A percentile compares a stretch with the other conserved stretches of the same genome.
Evolutionary conservation across 768 basidiomycete genomes (phyloP).

Genomic region (Pleurotus giganteus): DNA sequence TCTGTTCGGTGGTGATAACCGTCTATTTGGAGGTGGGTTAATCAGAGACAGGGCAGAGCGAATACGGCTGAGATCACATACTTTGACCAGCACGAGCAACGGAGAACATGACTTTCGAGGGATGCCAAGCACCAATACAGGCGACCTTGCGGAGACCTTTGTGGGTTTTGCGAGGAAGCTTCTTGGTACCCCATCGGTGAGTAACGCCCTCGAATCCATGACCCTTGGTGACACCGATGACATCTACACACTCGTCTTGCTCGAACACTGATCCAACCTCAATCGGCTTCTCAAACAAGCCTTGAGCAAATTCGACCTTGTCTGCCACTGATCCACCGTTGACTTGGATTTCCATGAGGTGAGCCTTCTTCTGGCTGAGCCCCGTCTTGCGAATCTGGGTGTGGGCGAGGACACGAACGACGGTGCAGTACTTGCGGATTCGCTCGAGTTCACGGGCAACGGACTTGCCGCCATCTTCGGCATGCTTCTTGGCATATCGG

Average conservation of each 20-base stretch:
- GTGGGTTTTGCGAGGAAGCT: conserved; percentile 98
- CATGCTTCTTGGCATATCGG: conserved; percentile 99
- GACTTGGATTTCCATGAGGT: conserved; percentile 99
- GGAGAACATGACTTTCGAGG: conserved; percentile 99
- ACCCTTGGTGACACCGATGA: conserved; percentile 99
- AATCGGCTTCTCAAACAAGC: conserved; percentile 95
- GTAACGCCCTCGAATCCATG: conserved; percentile 99
- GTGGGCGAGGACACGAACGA: conserved; percentile 99
- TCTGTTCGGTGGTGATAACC: conserved; percentile 97
- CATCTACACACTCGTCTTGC: conserved; percentile 94
- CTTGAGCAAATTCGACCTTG: conserved; percentile 95
- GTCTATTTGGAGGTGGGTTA: conserved; percentile 42
- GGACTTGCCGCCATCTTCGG: conserved; percentile 91
- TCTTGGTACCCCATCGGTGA: conserved; percentile 99
- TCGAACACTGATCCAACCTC: conserved; percentile 87
- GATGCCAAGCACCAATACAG: conserved; percentile 98
- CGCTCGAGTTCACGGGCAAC: conserved; percentile 96
- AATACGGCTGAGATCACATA: conserved; percentile 40
- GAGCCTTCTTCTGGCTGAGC: conserved; percentile 98
- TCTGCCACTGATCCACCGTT: conserved; percentile 95
- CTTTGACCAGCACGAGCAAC: conserved; percentile 99
- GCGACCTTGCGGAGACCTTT: conserved; percentile 99
- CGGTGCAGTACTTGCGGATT: conserved; percentile 99
- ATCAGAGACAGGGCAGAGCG: background rate
- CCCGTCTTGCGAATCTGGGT: conserved; percentile 99